These are phyloP conservation scores for Termitomyces sp. DNA, from an alignment of 1,284 basidiomycete species.

Conservation along the genomic window DNA sequence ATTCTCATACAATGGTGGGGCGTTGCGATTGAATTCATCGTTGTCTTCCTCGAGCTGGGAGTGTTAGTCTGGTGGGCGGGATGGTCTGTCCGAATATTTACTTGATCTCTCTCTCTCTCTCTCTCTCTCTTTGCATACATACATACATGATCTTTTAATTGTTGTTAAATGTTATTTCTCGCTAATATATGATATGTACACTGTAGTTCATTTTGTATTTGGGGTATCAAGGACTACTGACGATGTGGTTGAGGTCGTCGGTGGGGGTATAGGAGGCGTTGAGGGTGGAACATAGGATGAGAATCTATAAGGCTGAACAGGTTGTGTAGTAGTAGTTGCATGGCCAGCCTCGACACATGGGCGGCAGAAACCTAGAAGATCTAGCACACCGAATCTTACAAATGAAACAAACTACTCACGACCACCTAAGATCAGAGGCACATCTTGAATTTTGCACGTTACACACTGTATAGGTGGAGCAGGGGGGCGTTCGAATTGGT, in stretches of 20 bases:
- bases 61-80: slow-evolving; percentile 67
- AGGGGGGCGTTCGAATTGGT: slow-evolving; percentile 21
- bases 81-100: slow-evolving; percentile 47
- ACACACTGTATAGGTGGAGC: slow-evolving; percentile 48
- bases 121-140: background rate
- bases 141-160: background rate
- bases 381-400: background rate
- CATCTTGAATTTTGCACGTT: slow-evolving; percentile 57
- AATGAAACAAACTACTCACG: slow-evolving; percentile 39
- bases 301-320: slow-evolving; percentile 11
- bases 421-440: slow-evolving; percentile 67
- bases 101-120: too few relatives aligned
- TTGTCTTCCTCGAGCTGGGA: slow-evolving; percentile 52
- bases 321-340: slow-evolving; percentile 19
- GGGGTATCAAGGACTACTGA: slow-evolving; percentile 6
- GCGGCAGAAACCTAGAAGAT: slow-evolving; percentile 47
- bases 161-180: background rate
- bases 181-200: background rate
- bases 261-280: background rate
- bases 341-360: slow-evolving; percentile 52
- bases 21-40: slow-evolving; percentile 46
- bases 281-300: slow-evolving; percentile 9
- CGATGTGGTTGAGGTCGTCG: background rate
- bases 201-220: slow-evolving; percentile 2
- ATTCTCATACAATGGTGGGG: slow-evolving; percentile 62